Percentiles rank a stretch among this genome's conserved stretches.
phyloP scores from a whole-genome alignment of 2,329 filamentous ascomycete genomes.

The Colletotrichum tanaceti region DNA sequence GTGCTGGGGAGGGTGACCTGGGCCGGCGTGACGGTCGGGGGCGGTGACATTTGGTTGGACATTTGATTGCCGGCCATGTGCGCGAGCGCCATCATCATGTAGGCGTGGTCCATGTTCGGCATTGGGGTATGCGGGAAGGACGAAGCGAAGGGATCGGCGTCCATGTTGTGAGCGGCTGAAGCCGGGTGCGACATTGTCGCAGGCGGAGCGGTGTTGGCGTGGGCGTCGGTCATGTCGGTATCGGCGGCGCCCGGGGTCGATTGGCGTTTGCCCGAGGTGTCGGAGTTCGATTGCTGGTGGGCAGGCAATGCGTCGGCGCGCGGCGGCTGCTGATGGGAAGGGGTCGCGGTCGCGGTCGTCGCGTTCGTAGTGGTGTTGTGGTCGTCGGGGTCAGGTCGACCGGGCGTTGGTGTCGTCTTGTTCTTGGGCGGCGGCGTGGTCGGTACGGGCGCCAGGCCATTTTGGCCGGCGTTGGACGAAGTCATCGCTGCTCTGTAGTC shows the following conservation, averaged over 20 bases:
- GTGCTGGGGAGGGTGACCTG: slow-evolving; percentile 58
- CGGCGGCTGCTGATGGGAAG: slow-evolving; percentile 41
- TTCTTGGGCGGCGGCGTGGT: slow-evolving; percentile 41
- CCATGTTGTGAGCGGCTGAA: slow-evolving; percentile 31
- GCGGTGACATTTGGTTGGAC: slow-evolving; percentile 53
- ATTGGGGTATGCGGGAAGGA: slow-evolving; percentile 51
- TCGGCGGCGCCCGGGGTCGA: slow-evolving; percentile 24
- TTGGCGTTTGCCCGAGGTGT: slow-evolving; percentile 10
- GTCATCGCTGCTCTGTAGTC: slow-evolving; percentile 66
- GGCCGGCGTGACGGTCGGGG: slow-evolving; percentile 59
- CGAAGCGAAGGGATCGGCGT: slow-evolving; percentile 48
- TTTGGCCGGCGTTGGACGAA: slow-evolving; percentile 64
- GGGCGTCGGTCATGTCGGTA: slow-evolving; percentile 32
- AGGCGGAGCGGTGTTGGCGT: slow-evolving; percentile 43
- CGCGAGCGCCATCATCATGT: slow-evolving; percentile 60
- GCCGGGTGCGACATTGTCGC: slow-evolving; percentile 40
- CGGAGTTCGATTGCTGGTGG: slow-evolving; percentile 21
- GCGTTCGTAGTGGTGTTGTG: slow-evolving; percentile 27
- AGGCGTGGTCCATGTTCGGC: slow-evolving; percentile 52
- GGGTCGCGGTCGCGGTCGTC: slow-evolving; percentile 26
- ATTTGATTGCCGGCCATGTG: slow-evolving; percentile 51
- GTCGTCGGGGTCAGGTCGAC: slow-evolving; percentile 35
- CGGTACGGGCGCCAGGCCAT: slow-evolving; percentile 45
- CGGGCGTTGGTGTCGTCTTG: slow-evolving; percentile 16
- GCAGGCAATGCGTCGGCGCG: slow-evolving; percentile 30